Evolutionary conservation across 2,329 filamentous ascomycete genomes (phyloP), one percentile per base, ranked within the genome.

Genomic region (Cytospora leucostoma): DNA sequence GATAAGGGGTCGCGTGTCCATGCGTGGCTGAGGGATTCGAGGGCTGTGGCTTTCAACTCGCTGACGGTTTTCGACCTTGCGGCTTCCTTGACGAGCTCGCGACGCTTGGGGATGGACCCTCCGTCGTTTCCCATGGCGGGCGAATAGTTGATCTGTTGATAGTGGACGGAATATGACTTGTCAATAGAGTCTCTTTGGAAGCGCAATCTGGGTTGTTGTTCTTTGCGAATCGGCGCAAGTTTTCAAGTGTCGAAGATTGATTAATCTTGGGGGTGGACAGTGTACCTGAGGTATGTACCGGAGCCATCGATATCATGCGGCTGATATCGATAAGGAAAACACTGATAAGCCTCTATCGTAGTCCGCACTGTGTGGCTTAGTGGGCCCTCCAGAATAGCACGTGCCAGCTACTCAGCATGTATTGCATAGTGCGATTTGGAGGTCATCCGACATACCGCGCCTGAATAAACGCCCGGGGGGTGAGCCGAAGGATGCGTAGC

Each of bases 61-160:
- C 91, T 88, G 34, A 92, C 84, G 38, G 91, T 96, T 27, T 90
- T 91, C 58, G 88, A 84, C 70, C 92, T 90, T 50, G 93, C 92
- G 34, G 93, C 92, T 76, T 94, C 90, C 78, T 96, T 96, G 75
- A 99, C 95, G 53, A 99, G 91, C 77, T 99, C 96, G 72, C 93
- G 90, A 37, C 96, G 91, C 67, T 90, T 98, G 6, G 95, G 95
- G 70, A 99, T 99, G 69, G 92, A 94, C 74, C 95, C 95, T 70
- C 95, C 95, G 75, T 99, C 95, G 79, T 99, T 99, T 74, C 95
- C 95, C 95, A 99, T 97, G 70, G 59, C 73, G 40, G 32, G 34
- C 7, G 21, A 11, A 11, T 15, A 13, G 2, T 38, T 17, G n/a
- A 7, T 35, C 8, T 3, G 51, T 5, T 13, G 6, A 27, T n/a